Percentiles rank a stretch among this genome's conserved stretches.
Conservation (phyloP, 2,329 filamentous ascomycete species). For the Cladosporium oxysporum region DNA sequence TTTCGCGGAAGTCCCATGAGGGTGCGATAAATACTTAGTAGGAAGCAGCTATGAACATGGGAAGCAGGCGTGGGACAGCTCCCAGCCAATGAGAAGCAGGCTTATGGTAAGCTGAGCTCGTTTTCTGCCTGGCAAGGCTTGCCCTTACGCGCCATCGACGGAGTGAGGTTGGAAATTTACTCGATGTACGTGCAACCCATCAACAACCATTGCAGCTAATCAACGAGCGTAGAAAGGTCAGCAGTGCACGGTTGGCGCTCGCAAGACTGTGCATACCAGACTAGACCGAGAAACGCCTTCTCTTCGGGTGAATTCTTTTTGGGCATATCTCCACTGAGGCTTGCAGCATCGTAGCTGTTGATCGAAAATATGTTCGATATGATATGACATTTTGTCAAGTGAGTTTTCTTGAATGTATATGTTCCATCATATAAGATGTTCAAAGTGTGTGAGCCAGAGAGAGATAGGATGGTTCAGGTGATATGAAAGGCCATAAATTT, state of each 20-base stretch:
- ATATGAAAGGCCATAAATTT: neutral
- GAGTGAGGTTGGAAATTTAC: neutral
- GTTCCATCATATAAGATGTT: neutral
- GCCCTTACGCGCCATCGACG: neutral
- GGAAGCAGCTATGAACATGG: slow-evolving; percentile 1
- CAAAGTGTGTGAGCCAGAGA: neutral
- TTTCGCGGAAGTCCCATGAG: neutral
- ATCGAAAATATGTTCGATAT: neutral
- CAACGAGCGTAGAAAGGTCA: neutral
- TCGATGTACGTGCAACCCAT: neutral
- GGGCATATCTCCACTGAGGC: neutral
- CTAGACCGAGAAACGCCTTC: neutral
- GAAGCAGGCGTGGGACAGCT: neutral
- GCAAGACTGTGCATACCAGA: neutral
- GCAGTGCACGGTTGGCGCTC: neutral
- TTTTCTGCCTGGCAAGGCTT: neutral
- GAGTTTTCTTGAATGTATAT: neutral
- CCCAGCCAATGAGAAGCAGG: neutral
- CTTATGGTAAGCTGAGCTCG: slow-evolving; percentile 11
- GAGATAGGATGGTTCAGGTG: neutral
- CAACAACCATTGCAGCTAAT: neutral
- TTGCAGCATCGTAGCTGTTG: neutral
- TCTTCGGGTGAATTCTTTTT: slow-evolving; percentile 9
- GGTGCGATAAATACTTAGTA: slow-evolving; percentile 11
- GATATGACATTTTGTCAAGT: neutral